These are phyloP conservation scores for Aspergillus texensis DNA, from an alignment of 2,329 filamentous ascomycete genomes.

Conservation along the genomic window DNA sequence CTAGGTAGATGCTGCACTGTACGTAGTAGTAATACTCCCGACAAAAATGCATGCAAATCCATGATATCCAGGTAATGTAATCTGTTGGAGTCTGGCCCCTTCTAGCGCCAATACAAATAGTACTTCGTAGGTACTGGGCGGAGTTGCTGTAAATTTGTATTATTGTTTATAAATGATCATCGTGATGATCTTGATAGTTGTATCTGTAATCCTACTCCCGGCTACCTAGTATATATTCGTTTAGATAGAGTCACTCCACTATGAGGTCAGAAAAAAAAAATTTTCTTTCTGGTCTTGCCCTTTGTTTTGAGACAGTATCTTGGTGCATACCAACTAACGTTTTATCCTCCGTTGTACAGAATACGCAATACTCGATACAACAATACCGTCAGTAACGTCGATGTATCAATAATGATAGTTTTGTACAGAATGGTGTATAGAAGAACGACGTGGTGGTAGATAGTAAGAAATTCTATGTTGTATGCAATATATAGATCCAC, in stretches of 20 bases:
- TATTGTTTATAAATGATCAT: constrained; percentile 4
- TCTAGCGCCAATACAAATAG: constrained; percentile 11
- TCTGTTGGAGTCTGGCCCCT: constrained; percentile 14
- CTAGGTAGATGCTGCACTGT: not conserved
- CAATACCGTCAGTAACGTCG: not conserved
- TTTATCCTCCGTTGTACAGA: not conserved
- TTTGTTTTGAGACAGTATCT: not conserved
- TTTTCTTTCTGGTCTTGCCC: not conserved
- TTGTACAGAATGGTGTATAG: not conserved
- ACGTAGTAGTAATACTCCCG: not conserved
- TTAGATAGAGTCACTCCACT: constrained; percentile 1
- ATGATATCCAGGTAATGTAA: constrained; percentile 10
- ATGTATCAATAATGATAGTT: not conserved
- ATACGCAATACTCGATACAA: not conserved
- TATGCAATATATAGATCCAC: not conserved
- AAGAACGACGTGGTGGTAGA: not conserved
- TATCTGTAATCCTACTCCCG: not conserved
- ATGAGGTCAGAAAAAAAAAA: not conserved
- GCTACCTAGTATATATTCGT: not conserved
- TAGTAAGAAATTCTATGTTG: not conserved
- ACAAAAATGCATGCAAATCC: not conserved
- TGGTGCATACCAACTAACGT: not conserved
- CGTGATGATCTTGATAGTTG: constrained; percentile 8
- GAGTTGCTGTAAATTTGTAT: not conserved
- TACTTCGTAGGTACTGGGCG: not conserved